phyloP scores from a whole-genome alignment of 2,329 filamentous ascomycete genomes.

The Paraconiothyrium brasiliense region DNA sequence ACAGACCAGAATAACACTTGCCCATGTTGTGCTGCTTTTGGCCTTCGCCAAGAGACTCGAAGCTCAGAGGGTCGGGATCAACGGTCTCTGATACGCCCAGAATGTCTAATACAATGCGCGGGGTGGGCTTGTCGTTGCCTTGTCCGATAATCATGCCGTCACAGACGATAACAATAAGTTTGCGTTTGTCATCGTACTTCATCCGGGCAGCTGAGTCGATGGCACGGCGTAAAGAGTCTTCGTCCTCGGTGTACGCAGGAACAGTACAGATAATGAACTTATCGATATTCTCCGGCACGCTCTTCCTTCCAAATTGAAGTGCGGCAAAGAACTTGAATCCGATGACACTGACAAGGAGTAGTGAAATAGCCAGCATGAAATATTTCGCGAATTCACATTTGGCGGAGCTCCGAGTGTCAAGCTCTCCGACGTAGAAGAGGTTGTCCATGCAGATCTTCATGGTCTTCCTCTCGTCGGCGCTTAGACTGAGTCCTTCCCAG shows the following conservation, averaged over 20 bases:
- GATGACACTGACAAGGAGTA: constrained; percentile 82
- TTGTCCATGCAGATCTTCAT: constrained; percentile 91
- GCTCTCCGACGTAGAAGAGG: constrained; percentile 89
- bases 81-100: constrained; percentile 92
- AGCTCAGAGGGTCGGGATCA: constrained; percentile 94
- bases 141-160: constrained; percentile 99
- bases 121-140: constrained; percentile 95
- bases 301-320: constrained; percentile 91
- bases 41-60: constrained; percentile 94
- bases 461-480: constrained; percentile 63
- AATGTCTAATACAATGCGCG: constrained; percentile 95
- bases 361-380: constrained; percentile 84
- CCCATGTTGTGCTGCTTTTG: constrained; percentile 99
- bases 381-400: constrained; percentile 90
- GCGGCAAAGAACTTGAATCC: constrained; percentile 97
- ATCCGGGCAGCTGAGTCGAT: constrained; percentile 96
- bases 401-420: constrained; percentile 88
- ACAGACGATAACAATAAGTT: constrained; percentile 89
- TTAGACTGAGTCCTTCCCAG: constrained; percentile 76
- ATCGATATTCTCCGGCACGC: constrained; percentile 92
- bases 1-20: constrained; percentile 96
- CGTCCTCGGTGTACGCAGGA: constrained; percentile 97
- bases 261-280: constrained; percentile 99
- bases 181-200: constrained; percentile 98
- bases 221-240: constrained; percentile 94